These are phyloP conservation scores for Neofusicoccum ribis DNA, from an alignment of 2,329 filamentous ascomycete genomes.

Conservation along the genomic window DNA sequence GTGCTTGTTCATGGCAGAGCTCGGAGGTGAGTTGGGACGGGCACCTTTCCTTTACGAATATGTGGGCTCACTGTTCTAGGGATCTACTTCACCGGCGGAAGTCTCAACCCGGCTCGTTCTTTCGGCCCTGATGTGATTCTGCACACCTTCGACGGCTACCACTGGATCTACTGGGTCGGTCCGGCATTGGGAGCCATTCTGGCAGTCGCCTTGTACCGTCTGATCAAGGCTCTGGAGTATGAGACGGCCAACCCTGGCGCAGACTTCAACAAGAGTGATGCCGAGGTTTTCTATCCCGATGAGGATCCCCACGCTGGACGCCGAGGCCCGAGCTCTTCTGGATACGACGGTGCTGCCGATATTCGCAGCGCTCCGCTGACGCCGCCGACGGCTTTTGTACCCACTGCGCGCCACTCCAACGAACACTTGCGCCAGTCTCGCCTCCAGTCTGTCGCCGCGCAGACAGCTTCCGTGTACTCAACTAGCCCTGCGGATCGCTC, in stretches of 20 bases:
- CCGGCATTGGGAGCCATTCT: conserved; percentile 47
- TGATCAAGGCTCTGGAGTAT: conserved; percentile 52
- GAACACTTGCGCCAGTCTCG: neutral
- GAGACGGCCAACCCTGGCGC: conserved; percentile 52
- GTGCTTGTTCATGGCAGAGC: conserved; percentile 48
- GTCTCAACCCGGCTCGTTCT: conserved; percentile 51
- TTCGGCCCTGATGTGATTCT: conserved; percentile 51
- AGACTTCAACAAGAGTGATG: conserved; percentile 48
- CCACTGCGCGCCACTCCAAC: neutral
- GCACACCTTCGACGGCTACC: conserved; percentile 43
- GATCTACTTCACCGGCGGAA: conserved; percentile 50
- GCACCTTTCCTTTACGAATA: neutral
- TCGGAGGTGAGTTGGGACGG: conserved; percentile 35
- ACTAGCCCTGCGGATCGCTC: neutral
- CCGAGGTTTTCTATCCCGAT: conserved; percentile 36
- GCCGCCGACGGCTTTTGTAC: neutral
- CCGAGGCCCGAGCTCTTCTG: neutral
- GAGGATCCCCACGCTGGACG: conserved; percentile 29
- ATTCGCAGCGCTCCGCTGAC: neutral
- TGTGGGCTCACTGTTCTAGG: conserved; percentile 26
- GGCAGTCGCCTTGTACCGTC: conserved; percentile 50
- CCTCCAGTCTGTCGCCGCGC: neutral
- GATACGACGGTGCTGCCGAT: neutral
- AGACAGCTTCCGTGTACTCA: conserved; percentile 3
- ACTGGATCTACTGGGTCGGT: conserved; percentile 56